These are phyloP conservation scores for Globisporangium takayamanum DNA, from an alignment of 352 stramenopile genomes.

Conservation along the genomic window DNA sequence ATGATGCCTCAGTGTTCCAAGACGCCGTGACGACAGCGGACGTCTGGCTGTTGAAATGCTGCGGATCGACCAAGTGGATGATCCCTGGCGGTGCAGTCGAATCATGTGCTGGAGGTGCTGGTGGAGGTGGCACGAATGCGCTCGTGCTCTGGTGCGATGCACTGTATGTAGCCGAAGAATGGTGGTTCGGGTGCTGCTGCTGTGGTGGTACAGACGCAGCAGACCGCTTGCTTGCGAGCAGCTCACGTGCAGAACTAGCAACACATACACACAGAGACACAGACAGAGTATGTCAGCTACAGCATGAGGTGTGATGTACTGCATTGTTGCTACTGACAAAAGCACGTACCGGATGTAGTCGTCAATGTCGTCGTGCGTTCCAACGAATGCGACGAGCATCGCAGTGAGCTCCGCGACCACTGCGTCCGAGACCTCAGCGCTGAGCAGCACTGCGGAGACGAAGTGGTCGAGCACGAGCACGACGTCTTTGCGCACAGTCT, in stretches of 20 bases:
- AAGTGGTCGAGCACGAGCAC: conserved; percentile 64
- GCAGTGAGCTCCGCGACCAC: conserved; percentile 33
- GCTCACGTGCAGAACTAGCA: conserved; percentile 27
- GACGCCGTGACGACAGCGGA: background rate
- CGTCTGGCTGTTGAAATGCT: conserved; percentile 12
- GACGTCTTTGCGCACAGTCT: conserved; percentile 43
- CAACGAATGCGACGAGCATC: conserved; percentile 31
- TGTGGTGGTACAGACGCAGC: conserved; percentile 10
- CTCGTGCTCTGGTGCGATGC: no score
- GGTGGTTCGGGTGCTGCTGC: background rate
- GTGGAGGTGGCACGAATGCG: no score
- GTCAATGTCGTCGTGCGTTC: conserved; percentile 40
- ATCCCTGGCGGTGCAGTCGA: background rate
- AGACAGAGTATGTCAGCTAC: background rate
- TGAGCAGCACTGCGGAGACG: conserved; percentile 62
- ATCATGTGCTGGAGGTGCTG: no score
- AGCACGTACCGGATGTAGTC: conserved; percentile 42
- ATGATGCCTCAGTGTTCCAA: background rate
- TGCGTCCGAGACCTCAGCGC: conserved; percentile 22
- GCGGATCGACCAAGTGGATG: conserved; percentile 15
- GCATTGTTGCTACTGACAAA: no score
- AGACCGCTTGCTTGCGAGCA: conserved; percentile 30
- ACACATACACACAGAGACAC: background rate
- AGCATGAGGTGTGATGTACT: background rate
- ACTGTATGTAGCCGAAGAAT: no score